Base-by-base conservation (phyloP, 2,329 filamentous ascomycete genomes). In the Fusarium nisikadoi region DNA sequence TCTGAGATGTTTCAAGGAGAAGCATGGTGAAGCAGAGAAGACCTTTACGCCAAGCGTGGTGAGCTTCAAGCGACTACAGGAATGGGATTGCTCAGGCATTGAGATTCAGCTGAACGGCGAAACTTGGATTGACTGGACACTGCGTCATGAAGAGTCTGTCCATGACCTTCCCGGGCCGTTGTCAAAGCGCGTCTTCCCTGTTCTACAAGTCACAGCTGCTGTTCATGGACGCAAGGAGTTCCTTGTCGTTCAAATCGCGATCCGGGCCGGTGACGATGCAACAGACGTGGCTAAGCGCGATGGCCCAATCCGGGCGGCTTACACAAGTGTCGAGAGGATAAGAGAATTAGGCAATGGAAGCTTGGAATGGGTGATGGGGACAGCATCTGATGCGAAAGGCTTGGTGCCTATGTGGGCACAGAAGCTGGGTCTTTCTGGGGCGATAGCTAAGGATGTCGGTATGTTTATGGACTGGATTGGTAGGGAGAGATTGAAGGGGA, bases 281-380 rank as follows among this genome's bases (percentile, higher is more conserved):
- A 57, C 62, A 27, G 81, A 68, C 49, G 73, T 78, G 39, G 79
- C 80, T 29, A 84, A 85, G 25, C 84, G 85, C 68, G 84, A 80
- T 35, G 68, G 71, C 3, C 80, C 88, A 6, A 86, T 90, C 12
- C 80, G 87, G 35, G 92, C 88, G 8, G 83, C 84, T 14, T 94
- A 94, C 75, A 88, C 85, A 33, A 91, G 89, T 70, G 84, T 94
- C 3, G 92, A 94, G 82, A 82, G 88, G 49, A 81, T 92, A 38
- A 81, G 86, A 62, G 82, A 85, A 75, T 67, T 86, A 9, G 78
- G 75, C 8, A 77, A 74, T n/a, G 81, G 83, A 2, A 79, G 82
- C 23, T 69, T 93, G 50, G 90, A 92, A 80, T 96, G 93, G 93
- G 84, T 91, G 64, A 95, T 95, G 92, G 92, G 89, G 13, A 95